phyloP scores from a whole-genome alignment of 352 stramenopile species.

The Globisporangium parvum region DNA sequence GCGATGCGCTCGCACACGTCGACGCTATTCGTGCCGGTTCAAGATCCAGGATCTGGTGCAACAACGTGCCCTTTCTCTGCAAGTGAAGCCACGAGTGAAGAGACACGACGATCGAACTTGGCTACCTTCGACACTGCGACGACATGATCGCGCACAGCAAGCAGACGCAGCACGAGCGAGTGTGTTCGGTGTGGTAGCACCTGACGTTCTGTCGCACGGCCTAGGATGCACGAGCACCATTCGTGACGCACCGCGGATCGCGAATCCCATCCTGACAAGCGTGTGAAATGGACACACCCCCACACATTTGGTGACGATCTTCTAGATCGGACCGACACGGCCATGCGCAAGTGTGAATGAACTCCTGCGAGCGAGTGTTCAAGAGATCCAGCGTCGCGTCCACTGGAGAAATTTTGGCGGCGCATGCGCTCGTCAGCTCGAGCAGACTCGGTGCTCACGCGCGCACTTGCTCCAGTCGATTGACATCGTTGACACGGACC shows the following conservation, averaged over 20 bases:
- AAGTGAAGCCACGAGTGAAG: no score
- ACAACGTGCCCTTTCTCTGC: no score
- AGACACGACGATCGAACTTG: no score
- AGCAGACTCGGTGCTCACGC: background rate
- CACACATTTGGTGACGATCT: background rate
- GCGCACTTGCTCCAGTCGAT: background rate
- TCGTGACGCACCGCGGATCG: background rate
- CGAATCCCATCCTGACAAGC: background rate
- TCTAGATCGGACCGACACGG: no score
- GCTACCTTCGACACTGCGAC: no score
- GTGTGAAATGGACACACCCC: background rate
- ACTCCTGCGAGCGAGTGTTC: background rate
- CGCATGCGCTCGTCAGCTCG: background rate
- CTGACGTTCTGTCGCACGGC: no score
- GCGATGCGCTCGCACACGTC: no score
- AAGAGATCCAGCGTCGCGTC: background rate
- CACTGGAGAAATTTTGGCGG: background rate
- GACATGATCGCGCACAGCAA: no score
- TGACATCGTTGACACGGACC: background rate
- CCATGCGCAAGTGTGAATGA: background rate
- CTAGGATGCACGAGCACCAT: background rate
- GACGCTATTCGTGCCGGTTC: no score
- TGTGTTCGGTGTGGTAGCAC: no score
- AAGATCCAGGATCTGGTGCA: no score
- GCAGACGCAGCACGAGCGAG: no score